Evolutionary conservation across 257 asterid genomes (phyloP).

Genomic region (Solanum boliviense): DNA sequence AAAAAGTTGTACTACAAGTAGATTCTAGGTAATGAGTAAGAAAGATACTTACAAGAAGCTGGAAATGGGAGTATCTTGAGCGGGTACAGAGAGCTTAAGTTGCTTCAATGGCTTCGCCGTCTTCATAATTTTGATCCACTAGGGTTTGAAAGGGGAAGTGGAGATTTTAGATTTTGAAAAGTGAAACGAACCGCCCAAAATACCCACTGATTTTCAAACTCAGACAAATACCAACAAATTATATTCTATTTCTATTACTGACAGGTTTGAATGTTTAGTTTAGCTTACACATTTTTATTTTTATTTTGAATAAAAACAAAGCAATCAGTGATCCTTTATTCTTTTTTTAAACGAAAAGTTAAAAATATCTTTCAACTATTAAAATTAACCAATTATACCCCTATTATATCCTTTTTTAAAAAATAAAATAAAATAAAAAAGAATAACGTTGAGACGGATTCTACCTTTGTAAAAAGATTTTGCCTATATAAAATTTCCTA

Average conservation of each 20-base stretch:
- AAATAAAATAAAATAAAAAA: too few relatives aligned
- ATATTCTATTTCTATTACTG: neutral
- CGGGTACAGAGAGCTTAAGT: conserved; percentile 83
- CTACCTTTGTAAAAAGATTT: neutral
- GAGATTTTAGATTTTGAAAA: neutral
- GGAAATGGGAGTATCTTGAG: conserved; percentile 72
- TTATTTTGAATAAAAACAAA: neutral
- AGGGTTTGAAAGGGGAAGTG: neutral
- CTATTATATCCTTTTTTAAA: neutral
- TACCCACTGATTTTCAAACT: neutral
- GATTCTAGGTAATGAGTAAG: neutral
- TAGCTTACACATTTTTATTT: neutral
- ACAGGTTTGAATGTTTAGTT: neutral
- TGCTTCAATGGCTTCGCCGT: conserved; percentile 72
- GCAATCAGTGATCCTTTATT: neutral
- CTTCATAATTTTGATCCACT: conserved; percentile 37
- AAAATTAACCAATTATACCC: neutral
- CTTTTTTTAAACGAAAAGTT: neutral
- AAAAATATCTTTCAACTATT: neutral
- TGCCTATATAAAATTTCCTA: neutral
- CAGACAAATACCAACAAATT: neutral
- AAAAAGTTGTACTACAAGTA: neutral
- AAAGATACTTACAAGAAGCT: conserved; percentile 38
- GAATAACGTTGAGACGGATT: neutral
- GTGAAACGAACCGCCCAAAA: neutral